phyloP scores from a whole-genome alignment of 2,329 filamentous ascomycete genomes.

The Catunica adiposa region DNA sequence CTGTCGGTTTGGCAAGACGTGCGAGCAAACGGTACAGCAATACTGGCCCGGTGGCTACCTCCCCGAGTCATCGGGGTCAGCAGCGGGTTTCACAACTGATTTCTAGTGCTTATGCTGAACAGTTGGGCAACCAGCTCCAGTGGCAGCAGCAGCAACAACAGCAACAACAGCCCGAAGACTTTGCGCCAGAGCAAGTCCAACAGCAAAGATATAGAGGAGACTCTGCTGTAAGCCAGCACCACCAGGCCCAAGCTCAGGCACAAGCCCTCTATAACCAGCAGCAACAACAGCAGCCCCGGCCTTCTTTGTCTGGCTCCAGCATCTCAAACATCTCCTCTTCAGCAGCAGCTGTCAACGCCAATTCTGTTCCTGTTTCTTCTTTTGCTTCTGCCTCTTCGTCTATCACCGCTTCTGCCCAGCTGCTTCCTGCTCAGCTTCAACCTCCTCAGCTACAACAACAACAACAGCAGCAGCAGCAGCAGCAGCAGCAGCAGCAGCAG shows the following conservation, averaged over 20 bases:
- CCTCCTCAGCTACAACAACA: background rate
- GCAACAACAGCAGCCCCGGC: constrained; percentile 22
- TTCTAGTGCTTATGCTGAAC: constrained; percentile 6
- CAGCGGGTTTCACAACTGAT: constrained; percentile 14
- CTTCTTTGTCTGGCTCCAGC: constrained; percentile 4
- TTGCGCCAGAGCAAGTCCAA: constrained; percentile 18
- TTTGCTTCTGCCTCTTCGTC: background rate
- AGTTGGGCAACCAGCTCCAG: constrained; percentile 18
- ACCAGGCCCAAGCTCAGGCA: constrained; percentile 23
- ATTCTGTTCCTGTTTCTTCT: background rate
- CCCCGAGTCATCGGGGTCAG: constrained; percentile 15
- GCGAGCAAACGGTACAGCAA: constrained; percentile 42
- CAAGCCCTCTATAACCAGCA: constrained; percentile 4
- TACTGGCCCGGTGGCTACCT: constrained; percentile 23
- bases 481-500: constrained; percentile 11
- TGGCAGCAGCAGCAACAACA: constrained; percentile 20
- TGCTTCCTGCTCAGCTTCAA: background rate
- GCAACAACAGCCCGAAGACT: constrained; percentile 20
- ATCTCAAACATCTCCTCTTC: constrained; percentile 3
- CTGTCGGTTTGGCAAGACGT: constrained; percentile 32
- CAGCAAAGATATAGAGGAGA: constrained; percentile 14
- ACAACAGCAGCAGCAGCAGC: background rate
- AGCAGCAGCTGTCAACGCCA: background rate
- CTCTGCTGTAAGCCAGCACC: constrained; percentile 16
- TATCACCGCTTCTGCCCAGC: background rate